phyloP scores from a whole-genome alignment of 768 basidiomycete species.

The Hypholoma sublateritium region DNA sequence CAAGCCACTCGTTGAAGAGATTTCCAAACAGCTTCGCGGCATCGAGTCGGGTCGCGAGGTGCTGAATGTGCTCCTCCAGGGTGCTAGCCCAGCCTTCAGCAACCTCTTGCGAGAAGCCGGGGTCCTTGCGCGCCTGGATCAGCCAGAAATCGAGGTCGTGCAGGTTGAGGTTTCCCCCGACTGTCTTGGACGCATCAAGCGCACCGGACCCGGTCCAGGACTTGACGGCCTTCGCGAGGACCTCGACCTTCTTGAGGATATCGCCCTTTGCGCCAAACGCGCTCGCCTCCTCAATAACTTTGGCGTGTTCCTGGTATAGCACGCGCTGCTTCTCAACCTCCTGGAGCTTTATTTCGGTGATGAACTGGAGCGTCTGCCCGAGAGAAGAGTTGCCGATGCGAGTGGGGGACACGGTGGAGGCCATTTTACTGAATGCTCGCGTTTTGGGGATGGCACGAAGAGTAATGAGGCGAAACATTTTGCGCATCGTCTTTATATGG shows the following conservation, averaged over 20 bases:
- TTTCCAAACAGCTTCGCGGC: conserved; percentile 41
- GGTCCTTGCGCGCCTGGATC: conserved; percentile 39
- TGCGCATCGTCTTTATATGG: no score
- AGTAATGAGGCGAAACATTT: no score
- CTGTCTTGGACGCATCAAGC: conserved; percentile 13
- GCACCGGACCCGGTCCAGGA: conserved; percentile 36
- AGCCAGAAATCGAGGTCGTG: conserved; percentile 34
- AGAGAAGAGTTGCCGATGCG: conserved; percentile 24
- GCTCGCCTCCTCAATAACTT: conserved; percentile 28
- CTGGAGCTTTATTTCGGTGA: conserved; percentile 42
- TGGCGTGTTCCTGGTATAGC: conserved; percentile 33
- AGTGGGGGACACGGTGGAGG: not conserved
- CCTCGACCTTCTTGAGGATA: conserved; percentile 30
- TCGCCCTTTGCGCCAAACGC: conserved; percentile 18
- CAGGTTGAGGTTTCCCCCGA: conserved; percentile 19
- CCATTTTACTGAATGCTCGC: no score
- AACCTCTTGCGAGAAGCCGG: conserved; percentile 35
- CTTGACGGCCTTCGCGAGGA: conserved; percentile 31
- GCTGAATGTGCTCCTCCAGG: conserved; percentile 38
- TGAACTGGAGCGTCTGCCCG: conserved; percentile 40
- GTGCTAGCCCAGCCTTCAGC: conserved; percentile 36
- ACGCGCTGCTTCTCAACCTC: conserved; percentile 41
- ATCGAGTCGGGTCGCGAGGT: conserved; percentile 37
- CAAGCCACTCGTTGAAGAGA: conserved; percentile 44
- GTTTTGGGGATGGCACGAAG: no score